Percentiles rank a stretch among this genome's conserved stretches.
phyloP scores from a whole-genome alignment of 176 grass and related monocot species.

The Eleusine indica region DNA sequence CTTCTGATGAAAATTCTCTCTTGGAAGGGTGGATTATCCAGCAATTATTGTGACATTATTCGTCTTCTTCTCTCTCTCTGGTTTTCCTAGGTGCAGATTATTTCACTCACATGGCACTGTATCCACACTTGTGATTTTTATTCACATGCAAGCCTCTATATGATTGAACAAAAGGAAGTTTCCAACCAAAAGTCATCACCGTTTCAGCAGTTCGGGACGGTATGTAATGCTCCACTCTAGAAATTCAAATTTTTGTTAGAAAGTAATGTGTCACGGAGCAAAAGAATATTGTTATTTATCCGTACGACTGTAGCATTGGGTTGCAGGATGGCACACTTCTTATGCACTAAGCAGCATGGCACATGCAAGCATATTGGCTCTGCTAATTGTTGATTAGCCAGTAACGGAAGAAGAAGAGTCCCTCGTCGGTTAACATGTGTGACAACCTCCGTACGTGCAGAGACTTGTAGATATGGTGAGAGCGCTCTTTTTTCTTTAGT shows the following conservation, averaged over 20 bases:
- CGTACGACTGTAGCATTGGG: background rate
- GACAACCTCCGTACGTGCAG: no score
- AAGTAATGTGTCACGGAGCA: background rate
- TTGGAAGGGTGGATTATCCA: constrained; percentile 40
- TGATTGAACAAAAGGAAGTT: constrained; percentile 22
- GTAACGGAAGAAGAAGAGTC: background rate
- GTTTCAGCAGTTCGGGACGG: background rate
- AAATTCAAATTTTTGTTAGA: background rate
- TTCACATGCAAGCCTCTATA: background rate
- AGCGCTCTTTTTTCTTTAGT: no score
- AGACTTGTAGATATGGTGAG: no score
- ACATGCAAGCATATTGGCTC: constrained; percentile 1
- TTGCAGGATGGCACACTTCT: constrained; percentile 3
- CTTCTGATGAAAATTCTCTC: constrained; percentile 19
- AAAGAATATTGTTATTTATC: background rate
- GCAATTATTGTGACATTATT: constrained; percentile 46
- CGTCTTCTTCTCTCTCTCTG: background rate
- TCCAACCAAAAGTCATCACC: background rate
- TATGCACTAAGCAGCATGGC: background rate
- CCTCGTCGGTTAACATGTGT: background rate
- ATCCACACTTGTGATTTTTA: background rate
- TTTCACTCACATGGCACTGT: background rate
- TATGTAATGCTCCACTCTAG: background rate
- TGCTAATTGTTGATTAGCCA: background rate
- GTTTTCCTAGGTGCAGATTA: constrained; percentile 19